Evolutionary conservation across 2,329 filamentous ascomycete genomes (phyloP), one percentile per base, ranked within the genome.

Genomic region (Fusarium luffae): DNA sequence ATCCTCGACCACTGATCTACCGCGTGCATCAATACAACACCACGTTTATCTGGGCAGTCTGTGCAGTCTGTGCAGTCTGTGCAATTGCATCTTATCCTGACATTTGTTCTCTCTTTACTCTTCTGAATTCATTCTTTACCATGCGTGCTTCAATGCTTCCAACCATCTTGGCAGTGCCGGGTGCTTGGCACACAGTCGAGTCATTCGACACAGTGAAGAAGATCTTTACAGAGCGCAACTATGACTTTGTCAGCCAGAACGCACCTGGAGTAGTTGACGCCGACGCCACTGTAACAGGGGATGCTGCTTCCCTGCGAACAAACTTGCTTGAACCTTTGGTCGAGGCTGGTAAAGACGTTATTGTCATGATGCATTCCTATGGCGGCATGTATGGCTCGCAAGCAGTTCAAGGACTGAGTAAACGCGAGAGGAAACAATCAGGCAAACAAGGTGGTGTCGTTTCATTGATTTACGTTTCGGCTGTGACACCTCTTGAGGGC

Each of bases 301-400:
- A 68, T 13, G 63, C 65, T 2, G 30, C 43, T 2, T 66, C 63
- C 1, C 30, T 73, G 5, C 58, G 60, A 1, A 30, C 55, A 5
- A 47, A 61, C 1, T 11, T 66, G 4, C 5, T 73, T 2, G 3
- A 58, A 6, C 65, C 65, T 5, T 46, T 73, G 12, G 11, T 73
- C 2, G 64, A 73, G 8, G 50, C 54, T 3, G 72, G 64, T 3
- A 75, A 64, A 11, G 70, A 75, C 5, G 51, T 75, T 13, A 40
- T 72, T 4, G 7, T 75, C 0, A 9, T 74, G 30, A 70, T 69
- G 69, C 73, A 75, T 54, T 75, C 73, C 2, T 75, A 75, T 8
- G 72, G 72, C 5, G 72, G 70, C 0, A 48, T 59, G 4, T 63
- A 68, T 4, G 73, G 71, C 1, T 63, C 62, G 5, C 69, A 63